phyloP scores from a whole-genome alignment of 2,329 filamentous ascomycete species.

The Paecilomyces variotii region DNA sequence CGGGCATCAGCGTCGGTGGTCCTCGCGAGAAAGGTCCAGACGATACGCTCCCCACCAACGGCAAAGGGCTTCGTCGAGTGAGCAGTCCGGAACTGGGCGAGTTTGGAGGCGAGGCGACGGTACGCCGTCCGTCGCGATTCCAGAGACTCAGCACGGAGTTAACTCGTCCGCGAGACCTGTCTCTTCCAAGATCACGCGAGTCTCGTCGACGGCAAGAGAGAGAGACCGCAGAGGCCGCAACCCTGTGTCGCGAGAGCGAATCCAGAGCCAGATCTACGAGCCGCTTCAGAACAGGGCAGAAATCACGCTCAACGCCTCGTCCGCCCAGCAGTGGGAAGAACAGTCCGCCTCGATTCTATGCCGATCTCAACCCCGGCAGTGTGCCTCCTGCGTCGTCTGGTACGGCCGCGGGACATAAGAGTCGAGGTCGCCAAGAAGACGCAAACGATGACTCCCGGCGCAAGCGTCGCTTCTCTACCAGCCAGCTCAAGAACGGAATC shows the following conservation, averaged over 20 bases:
- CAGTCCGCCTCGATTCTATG: slow-evolving; percentile 4
- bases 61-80: background rate
- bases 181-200: background rate
- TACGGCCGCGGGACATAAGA: background rate
- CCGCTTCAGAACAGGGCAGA: background rate
- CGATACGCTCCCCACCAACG: background rate
- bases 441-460: background rate
- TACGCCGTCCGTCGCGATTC: background rate
- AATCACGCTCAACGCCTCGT: background rate
- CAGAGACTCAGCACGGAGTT: background rate
- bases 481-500: background rate
- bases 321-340: background rate
- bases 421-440: background rate
- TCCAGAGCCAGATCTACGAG: background rate
- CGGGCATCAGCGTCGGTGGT: background rate
- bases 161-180: background rate
- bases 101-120: background rate
- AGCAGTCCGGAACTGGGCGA: background rate
- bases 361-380: slow-evolving; percentile 1
- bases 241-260: background rate
- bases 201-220: background rate
- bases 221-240: background rate
- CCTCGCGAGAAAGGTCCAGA: background rate
- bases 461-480: background rate
- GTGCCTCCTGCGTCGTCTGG: background rate